Percentiles rank a stretch among this genome's conserved stretches.
Evolutionary conservation across 306 rosid genomes (phyloP).

Genomic region (Quercus engelmannii): DNA sequence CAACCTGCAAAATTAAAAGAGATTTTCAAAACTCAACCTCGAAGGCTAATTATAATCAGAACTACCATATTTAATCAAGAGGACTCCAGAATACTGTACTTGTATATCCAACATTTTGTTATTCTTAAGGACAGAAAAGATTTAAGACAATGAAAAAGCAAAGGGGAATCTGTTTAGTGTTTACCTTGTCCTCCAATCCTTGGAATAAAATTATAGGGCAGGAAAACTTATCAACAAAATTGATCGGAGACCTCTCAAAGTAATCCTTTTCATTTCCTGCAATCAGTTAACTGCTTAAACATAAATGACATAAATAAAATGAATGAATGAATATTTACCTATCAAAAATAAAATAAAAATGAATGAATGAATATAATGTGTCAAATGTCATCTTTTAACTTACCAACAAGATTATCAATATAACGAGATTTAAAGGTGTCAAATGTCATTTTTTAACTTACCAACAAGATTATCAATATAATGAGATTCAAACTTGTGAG

Average conservation of each 20-base stretch:
- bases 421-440: conserved; percentile 51
- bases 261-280: conserved; percentile 67
- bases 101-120: background rate
- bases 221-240: conserved; percentile 71
- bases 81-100: background rate
- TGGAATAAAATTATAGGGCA: conserved; percentile 89
- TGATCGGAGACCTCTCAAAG: conserved; percentile 79
- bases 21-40: background rate
- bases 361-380: background rate
- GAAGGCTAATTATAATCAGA: background rate
- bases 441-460: conserved; percentile 32
- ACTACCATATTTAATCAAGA: background rate
- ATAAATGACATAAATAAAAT: conserved; percentile 9
- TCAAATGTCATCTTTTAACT: conserved; percentile 20
- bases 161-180: conserved; percentile 8
- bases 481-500: conserved; percentile 88
- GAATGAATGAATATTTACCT: background rate
- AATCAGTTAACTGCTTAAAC: conserved; percentile 17
- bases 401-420: conserved; percentile 70
- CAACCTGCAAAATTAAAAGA: conserved; percentile 50
- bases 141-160: background rate
- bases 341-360: no score
- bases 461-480: conserved; percentile 75
- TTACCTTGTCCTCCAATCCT: conserved; percentile 94
- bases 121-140: background rate